Conservation (phyloP, 2,329 filamentous ascomycete genomes). For the Westerdykella sp. region DNA sequence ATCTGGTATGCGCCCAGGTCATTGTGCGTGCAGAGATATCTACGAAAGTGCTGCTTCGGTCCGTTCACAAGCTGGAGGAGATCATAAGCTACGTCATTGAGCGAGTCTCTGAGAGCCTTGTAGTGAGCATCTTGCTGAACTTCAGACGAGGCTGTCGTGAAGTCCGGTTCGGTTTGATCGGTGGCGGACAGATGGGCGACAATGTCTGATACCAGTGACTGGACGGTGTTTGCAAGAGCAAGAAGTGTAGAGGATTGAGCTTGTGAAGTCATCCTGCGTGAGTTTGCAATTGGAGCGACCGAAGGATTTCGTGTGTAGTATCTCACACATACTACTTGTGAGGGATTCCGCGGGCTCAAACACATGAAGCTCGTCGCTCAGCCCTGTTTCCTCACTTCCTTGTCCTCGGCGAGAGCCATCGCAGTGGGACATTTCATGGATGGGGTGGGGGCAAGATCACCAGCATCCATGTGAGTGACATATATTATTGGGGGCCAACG, state of each 20-base stretch:
- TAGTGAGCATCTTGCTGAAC: constrained; percentile 7
- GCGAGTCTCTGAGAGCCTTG: constrained; percentile 7
- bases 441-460: too few species aligned
- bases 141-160: constrained; percentile 5
- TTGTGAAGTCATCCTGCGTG: too few species aligned
- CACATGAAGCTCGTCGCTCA: too few species aligned
- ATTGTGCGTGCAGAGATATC: constrained; percentile 12
- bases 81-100: constrained; percentile 13
- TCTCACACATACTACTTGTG: too few species aligned
- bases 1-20: constrained; percentile 18
- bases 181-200: constrained; percentile 7
- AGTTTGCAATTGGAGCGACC: too few species aligned
- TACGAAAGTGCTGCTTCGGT: constrained; percentile 8
- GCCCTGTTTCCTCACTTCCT: too few species aligned
- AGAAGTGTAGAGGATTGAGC: constrained; percentile 2
- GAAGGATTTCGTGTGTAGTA: too few species aligned
- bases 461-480: too few species aligned
- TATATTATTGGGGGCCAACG: too few species aligned
- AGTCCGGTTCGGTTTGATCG: constrained; percentile 10
- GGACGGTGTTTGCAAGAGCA: constrained; percentile 9
- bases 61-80: constrained; percentile 6
- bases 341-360: too few species aligned
- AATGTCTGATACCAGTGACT: constrained; percentile 8
- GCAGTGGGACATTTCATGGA: too few species aligned
- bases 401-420: too few species aligned